Conservation (phyloP, 2,329 filamentous ascomycete species). For the Fusarium sp. region DNA sequence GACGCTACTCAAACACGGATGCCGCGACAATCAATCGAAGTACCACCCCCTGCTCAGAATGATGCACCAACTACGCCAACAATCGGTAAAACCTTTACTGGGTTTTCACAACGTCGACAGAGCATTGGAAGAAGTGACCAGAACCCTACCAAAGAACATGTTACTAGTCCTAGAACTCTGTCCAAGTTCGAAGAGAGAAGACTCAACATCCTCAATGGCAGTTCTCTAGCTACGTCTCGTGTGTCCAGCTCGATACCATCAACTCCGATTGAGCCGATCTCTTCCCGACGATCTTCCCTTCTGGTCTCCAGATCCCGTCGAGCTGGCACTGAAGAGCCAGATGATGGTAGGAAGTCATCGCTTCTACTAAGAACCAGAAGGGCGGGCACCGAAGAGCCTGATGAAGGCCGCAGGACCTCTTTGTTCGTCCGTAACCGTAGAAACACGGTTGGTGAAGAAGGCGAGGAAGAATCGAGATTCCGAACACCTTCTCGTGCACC, state of each 20-base stretch:
- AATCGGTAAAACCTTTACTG: slow-evolving; percentile 57
- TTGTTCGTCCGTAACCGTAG: slow-evolving; percentile 62
- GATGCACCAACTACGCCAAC: slow-evolving; percentile 60
- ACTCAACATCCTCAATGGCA: slow-evolving; percentile 60
- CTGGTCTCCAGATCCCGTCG: slow-evolving; percentile 60
- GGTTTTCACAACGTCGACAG: slow-evolving; percentile 57
- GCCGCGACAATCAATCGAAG: slow-evolving; percentile 40
- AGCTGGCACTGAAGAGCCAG: slow-evolving; percentile 62
- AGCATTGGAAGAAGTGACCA: slow-evolving; percentile 58
- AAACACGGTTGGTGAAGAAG: slow-evolving; percentile 62
- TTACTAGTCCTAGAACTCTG: slow-evolving; percentile 62
- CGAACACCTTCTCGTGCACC: slow-evolving; percentile 70
- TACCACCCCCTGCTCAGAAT: slow-evolving; percentile 30
- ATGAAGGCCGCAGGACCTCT: slow-evolving; percentile 61
- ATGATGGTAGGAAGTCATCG: slow-evolving; percentile 60
- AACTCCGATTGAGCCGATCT: slow-evolving; percentile 56
- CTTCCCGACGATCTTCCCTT: slow-evolving; percentile 65
- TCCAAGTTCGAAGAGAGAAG: slow-evolving; percentile 68
- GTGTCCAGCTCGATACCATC: slow-evolving; percentile 56
- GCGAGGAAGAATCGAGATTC: slow-evolving; percentile 62
- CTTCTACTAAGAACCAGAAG: slow-evolving; percentile 62
- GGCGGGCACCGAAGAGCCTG: slow-evolving; percentile 62
- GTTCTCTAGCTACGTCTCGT: slow-evolving; percentile 62
- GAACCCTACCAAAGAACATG: slow-evolving; percentile 52
- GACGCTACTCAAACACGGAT: slow-evolving; percentile 58